Percentiles rank a stretch among this genome's conserved stretches.
Conservation (phyloP, 179 eudicot genomes). For the Spergularia azorica region DNA sequence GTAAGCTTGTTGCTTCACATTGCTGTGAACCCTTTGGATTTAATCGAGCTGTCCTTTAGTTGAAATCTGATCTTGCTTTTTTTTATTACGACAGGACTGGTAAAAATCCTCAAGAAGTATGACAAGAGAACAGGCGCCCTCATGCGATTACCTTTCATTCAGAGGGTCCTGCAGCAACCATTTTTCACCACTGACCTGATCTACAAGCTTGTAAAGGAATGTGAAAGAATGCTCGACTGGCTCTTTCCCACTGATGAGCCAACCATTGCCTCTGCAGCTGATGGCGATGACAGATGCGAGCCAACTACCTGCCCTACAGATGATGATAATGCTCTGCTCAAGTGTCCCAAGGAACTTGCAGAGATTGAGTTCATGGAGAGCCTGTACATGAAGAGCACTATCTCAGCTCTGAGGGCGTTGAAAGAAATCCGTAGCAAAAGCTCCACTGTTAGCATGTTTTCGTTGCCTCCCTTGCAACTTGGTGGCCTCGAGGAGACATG, state of each 20-base stretch:
- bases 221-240: conserved; percentile 70
- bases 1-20: background rate
- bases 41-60: background rate
- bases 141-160: conserved; percentile 74
- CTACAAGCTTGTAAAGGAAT: conserved; percentile 73
- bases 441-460: conserved; percentile 65
- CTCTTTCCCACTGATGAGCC: conserved; percentile 51
- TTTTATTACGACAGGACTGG: conserved; percentile 48
- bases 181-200: conserved; percentile 73
- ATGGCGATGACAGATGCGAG: conserved; percentile 27
- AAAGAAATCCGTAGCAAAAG: conserved; percentile 66
- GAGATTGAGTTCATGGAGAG: conserved; percentile 61
- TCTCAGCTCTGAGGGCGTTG: conserved; percentile 53
- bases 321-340: conserved; percentile 26
- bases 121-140: conserved; percentile 85
- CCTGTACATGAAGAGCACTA: conserved; percentile 60
- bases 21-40: background rate
- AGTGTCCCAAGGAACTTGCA: conserved; percentile 59
- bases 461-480: conserved; percentile 60
- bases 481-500: conserved; percentile 50
- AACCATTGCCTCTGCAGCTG: conserved; percentile 25
- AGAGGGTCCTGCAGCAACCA: conserved; percentile 71
- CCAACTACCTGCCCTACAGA: conserved; percentile 27
- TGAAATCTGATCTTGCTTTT: background rate
- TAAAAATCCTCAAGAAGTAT: conserved; percentile 78